Percentiles rank a stretch among this genome's conserved stretches.
phyloP scores from a whole-genome alignment of 2,329 filamentous ascomycete genomes.

The Pyricularia pennisetigena region DNA sequence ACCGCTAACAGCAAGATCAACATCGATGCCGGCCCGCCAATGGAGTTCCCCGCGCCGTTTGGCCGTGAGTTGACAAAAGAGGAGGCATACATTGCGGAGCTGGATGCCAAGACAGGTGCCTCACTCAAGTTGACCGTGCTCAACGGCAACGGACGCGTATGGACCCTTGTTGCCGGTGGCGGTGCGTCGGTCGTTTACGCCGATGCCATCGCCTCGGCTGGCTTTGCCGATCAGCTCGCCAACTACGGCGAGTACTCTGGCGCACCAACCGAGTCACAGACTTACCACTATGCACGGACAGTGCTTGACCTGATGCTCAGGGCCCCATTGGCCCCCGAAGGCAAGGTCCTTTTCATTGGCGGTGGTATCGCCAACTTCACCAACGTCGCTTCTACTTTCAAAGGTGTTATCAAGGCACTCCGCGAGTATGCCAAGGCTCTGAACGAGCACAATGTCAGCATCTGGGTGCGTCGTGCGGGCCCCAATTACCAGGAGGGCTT shows the following conservation, averaged over 20 bases:
- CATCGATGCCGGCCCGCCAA: constrained; percentile 92
- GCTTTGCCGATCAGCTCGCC: constrained; percentile 91
- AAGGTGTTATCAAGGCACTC: constrained; percentile 95
- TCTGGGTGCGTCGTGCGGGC: constrained; percentile 84
- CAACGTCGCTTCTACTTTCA: constrained; percentile 98
- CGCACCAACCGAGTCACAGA: constrained; percentile 96
- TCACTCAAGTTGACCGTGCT: constrained; percentile 97
- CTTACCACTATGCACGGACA: constrained; percentile 96
- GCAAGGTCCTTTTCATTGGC: constrained; percentile 98
- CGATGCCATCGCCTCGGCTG: constrained; percentile 93
- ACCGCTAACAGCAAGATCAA: constrained; percentile 60
- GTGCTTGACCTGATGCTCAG: constrained; percentile 97
- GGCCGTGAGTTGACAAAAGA: constrained; percentile 98
- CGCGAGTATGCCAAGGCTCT: constrained; percentile 80
- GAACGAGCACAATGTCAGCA: constrained; percentile 93
- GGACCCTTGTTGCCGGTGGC: constrained; percentile 97
- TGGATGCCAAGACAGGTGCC: constrained; percentile 98
- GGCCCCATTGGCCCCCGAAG: constrained; percentile 71
- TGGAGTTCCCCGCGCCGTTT: constrained; percentile 98
- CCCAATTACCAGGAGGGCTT: constrained; percentile 99
- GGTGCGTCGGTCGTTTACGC: constrained; percentile 99
- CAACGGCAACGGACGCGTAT: constrained; percentile 84
- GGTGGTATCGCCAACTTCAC: constrained; percentile 99
- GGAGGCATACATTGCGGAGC: constrained; percentile 97
- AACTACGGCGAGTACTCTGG: constrained; percentile 99